Conservation (phyloP, 2,329 filamentous ascomycete species). For the Fusarium brevicatenulatum region DNA sequence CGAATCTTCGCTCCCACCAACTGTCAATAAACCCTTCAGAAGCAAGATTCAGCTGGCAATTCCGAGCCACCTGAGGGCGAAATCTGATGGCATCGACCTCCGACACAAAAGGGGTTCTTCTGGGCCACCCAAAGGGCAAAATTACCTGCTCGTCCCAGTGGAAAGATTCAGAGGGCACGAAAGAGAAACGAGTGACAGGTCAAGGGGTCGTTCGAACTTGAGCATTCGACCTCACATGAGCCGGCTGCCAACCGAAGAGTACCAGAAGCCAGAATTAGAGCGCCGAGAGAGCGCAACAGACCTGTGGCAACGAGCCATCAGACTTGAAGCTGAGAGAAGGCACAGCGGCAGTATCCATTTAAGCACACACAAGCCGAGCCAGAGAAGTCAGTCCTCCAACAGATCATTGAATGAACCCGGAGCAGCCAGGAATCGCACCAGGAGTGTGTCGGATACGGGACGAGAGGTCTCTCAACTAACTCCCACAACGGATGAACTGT, state of each 20-base stretch:
- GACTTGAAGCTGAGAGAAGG: conserved; percentile 39
- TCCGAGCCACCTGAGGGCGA: conserved; percentile 44
- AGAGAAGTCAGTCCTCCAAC: neutral
- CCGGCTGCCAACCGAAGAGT: conserved; percentile 8
- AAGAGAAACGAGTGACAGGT: conserved; percentile 11
- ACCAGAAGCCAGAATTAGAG: conserved; percentile 14
- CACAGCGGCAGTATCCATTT: conserved; percentile 15
- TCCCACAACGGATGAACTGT: conserved; percentile 25
- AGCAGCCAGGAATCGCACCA: neutral
- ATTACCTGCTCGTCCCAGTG: neutral
- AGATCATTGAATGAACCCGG: neutral
- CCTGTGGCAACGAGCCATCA: conserved; percentile 44
- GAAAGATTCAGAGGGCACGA: neutral
- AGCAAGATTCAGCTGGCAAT: conserved; percentile 50
- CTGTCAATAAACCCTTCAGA: conserved; percentile 46
- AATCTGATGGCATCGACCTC: conserved; percentile 6
- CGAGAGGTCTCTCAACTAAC: conserved; percentile 22
- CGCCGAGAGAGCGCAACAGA: conserved; percentile 39
- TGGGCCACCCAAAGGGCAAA: neutral
- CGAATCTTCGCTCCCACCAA: conserved; percentile 1
- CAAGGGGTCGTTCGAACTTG: conserved; percentile 29
- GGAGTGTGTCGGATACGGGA: neutral
- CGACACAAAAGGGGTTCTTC: neutral
- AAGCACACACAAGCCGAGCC: neutral
- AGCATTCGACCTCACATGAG: conserved; percentile 30